These are phyloP conservation scores for Cetraspora pellucida DNA, from an alignment of 192 early-diverging fungal species.

Conservation along the genomic window DNA sequence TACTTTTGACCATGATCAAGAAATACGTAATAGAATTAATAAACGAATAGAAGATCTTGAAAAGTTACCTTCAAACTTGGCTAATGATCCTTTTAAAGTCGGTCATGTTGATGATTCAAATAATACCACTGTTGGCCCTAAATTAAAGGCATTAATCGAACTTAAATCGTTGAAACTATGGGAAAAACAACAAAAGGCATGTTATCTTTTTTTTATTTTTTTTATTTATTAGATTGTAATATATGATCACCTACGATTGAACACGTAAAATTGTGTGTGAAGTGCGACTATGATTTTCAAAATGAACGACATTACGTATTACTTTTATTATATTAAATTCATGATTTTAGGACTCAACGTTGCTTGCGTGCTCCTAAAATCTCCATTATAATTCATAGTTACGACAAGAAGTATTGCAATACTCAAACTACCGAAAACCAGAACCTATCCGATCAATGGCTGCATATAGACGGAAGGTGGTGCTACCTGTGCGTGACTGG, in stretches of 20 bases:
- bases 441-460: background rate
- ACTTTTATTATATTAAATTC: too few species aligned
- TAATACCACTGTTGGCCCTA: background rate
- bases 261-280: background rate
- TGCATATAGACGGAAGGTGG: background rate
- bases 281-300: background rate
- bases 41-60: background rate
- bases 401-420: conserved; percentile 8
- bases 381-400: background rate
- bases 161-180: conserved; percentile 3
- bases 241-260: background rate
- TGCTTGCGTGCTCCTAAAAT: too few species aligned
- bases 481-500: conserved; percentile 78
- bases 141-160: background rate
- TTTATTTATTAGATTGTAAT: background rate
- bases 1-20: background rate
- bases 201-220: background rate
- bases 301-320: background rate
- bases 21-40: background rate
- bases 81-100: conserved; percentile 3
- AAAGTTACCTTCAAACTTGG: conserved; percentile 5
- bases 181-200: background rate
- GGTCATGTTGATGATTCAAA: background rate
- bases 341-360: too few species aligned
- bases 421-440: background rate